These are phyloP conservation scores for Nakaseomyces glabratus DNA, from an alignment of 1,139 yeast genomes.

Conservation along the genomic window DNA sequence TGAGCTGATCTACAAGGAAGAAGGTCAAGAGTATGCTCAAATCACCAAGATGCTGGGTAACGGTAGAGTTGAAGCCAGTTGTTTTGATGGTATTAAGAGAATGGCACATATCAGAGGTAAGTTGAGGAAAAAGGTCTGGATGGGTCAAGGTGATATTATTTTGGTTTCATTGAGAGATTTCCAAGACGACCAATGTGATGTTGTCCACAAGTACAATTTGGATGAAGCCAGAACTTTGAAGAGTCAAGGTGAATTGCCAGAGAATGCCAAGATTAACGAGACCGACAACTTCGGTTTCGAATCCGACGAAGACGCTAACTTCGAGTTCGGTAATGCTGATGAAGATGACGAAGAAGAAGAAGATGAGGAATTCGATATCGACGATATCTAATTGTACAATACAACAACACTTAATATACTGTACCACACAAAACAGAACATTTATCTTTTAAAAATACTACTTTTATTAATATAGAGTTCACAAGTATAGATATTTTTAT, in stretches of 20 bases:
- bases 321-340: conserved; percentile 94
- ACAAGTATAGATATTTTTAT: no score
- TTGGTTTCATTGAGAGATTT: conserved; percentile 94
- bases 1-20: conserved; percentile 85
- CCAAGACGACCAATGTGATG: conserved; percentile 98
- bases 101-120: conserved; percentile 98
- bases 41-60: conserved; percentile 97
- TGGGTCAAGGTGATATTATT: conserved; percentile 97
- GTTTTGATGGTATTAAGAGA: conserved; percentile 90
- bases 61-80: conserved; percentile 89
- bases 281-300: conserved; percentile 96
- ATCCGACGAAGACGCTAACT: conserved; percentile 95
- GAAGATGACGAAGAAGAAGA: conserved; percentile 66
- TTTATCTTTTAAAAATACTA: no score
- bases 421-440: no score
- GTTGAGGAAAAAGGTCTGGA: conserved; percentile 99
- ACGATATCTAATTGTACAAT: conserved; percentile 24
- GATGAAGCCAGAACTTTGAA: conserved; percentile 98
- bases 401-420: no score
- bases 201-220: conserved; percentile 89
- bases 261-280: conserved; percentile 93
- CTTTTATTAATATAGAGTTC: no score
- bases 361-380: conserved; percentile 63
- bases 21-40: conserved; percentile 98
- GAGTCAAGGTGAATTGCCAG: conserved; percentile 94